Percentiles rank a stretch among this genome's conserved stretches.
phyloP scores from a whole-genome alignment of 805 yeast species.

The Starmerella apicola region DNA sequence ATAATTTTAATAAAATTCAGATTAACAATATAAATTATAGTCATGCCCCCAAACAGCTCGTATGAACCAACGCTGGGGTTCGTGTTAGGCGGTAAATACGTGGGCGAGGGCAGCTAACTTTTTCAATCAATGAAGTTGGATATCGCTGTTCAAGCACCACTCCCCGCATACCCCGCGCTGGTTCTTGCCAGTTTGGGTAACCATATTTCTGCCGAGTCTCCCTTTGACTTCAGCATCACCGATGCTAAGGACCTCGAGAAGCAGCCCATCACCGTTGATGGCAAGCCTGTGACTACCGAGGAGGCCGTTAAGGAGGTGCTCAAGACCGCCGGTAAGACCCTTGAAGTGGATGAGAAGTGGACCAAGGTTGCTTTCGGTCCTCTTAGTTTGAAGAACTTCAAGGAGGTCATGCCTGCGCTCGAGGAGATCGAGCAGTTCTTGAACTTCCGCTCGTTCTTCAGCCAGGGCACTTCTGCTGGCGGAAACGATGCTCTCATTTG shows the following conservation, averaged over 20 bases:
- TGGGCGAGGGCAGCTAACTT: too few species aligned
- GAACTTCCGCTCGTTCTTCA: slow-evolving; percentile 69
- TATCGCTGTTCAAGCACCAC: slow-evolving; percentile 77
- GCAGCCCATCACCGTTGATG: slow-evolving; percentile 26
- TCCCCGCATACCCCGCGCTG: slow-evolving; percentile 64
- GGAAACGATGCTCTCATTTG: slow-evolving; percentile 78
- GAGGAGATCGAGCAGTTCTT: slow-evolving; percentile 72
- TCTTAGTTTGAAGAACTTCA: slow-evolving; percentile 74
- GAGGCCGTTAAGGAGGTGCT: slow-evolving; percentile 33
- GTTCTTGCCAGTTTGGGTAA: slow-evolving; percentile 70
- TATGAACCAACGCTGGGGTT: too few species aligned
- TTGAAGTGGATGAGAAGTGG: slow-evolving; percentile 37
- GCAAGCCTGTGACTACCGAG: slow-evolving; percentile 31
- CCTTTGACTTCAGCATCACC: slow-evolving; percentile 50
- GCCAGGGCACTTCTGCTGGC: slow-evolving; percentile 47
- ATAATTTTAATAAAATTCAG: too few species aligned
- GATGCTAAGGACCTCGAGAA: slow-evolving; percentile 58
- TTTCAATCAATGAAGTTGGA: slow-evolving; percentile 34
- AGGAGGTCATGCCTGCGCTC: slow-evolving; percentile 62
- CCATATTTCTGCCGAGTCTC: slow-evolving; percentile 29
- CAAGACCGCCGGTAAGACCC: slow-evolving; percentile 34
- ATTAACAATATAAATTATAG: too few species aligned
- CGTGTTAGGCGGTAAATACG: too few species aligned
- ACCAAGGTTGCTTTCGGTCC: slow-evolving; percentile 56
- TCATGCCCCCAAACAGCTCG: too few species aligned